phyloP scores from a whole-genome alignment of 306 rosid species.

The Gleditsia sinensis region DNA sequence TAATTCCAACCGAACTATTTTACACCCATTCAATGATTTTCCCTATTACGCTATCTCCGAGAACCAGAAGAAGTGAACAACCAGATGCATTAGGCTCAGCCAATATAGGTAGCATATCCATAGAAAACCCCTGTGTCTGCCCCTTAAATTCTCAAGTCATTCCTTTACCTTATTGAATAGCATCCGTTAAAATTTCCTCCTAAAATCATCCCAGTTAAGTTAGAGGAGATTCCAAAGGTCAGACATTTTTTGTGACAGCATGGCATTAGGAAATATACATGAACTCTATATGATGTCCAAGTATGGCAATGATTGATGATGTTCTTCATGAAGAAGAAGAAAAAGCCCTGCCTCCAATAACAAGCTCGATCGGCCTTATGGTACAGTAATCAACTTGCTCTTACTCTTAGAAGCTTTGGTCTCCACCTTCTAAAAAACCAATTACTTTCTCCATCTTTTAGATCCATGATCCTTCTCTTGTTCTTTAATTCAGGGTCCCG shows the following conservation, averaged over 20 bases:
- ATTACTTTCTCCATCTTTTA: slow-evolving; percentile 53
- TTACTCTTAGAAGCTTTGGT: slow-evolving; percentile 60
- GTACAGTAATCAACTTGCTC: slow-evolving; percentile 53
- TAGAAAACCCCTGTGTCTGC: background rate
- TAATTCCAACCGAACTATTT: slow-evolving; percentile 31
- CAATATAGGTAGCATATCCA: slow-evolving; percentile 14
- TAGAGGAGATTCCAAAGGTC: background rate
- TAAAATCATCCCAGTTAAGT: background rate
- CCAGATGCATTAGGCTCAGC: slow-evolving; percentile 24
- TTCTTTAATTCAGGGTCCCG: slow-evolving; percentile 36
- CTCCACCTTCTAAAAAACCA: slow-evolving; percentile 63
- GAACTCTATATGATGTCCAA: background rate
- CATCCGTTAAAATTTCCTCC: slow-evolving; percentile 29
- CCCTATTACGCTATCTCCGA: slow-evolving; percentile 4
- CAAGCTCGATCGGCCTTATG: slow-evolving; percentile 21
- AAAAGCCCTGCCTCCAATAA: slow-evolving; percentile 21
- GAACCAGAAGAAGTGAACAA: slow-evolving; percentile 16
- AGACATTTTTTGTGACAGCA: slow-evolving; percentile 1
- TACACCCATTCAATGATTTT: slow-evolving; percentile 6
- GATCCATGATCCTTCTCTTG: slow-evolving; percentile 53
- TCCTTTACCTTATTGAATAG: background rate
- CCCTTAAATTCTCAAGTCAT: slow-evolving; percentile 4
- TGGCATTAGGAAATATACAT: slow-evolving; percentile 24
- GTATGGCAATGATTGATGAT: background rate
- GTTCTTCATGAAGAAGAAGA: slow-evolving; percentile 20